Percentiles rank a stretch among this genome's conserved stretches.
Conservation (phyloP, 139 green algal species). For the Nannochloris sp. region DNA sequence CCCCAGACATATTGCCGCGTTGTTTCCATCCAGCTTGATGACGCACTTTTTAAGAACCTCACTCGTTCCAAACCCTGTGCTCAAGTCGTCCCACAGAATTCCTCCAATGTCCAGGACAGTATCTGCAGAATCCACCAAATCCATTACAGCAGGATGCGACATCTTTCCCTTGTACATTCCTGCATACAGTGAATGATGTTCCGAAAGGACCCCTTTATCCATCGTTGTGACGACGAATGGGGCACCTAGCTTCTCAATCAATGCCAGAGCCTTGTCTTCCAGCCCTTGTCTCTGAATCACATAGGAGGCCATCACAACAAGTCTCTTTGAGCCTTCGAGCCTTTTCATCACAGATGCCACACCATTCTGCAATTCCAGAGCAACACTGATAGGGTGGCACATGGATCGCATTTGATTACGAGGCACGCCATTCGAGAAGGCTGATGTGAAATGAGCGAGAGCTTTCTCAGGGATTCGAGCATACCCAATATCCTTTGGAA, state of each 20-base stretch:
- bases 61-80: constrained; percentile 7
- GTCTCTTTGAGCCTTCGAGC: neutral
- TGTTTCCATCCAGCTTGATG: neutral
- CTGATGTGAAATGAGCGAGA: too few relatives aligned
- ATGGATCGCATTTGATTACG: too few relatives aligned
- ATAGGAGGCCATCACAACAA: neutral
- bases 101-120: constrained; percentile 5
- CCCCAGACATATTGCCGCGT: neutral
- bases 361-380: neutral
- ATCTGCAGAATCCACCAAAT: constrained; percentile 4
- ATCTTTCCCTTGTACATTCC: constrained; percentile 6
- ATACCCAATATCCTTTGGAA: constrained; percentile 6
- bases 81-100: constrained; percentile 8
- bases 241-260: neutral
- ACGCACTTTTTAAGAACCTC: neutral
- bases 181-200: constrained; percentile 3
- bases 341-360: neutral
- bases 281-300: neutral
- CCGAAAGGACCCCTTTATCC: constrained; percentile 9
- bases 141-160: neutral
- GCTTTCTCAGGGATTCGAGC: neutral
- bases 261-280: neutral
- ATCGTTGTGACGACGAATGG: constrained; percentile 2
- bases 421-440: too few relatives aligned
- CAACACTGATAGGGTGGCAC: neutral